phyloP scores from a whole-genome alignment of 805 yeast species.

The Nakazawaea ambrosiae region DNA sequence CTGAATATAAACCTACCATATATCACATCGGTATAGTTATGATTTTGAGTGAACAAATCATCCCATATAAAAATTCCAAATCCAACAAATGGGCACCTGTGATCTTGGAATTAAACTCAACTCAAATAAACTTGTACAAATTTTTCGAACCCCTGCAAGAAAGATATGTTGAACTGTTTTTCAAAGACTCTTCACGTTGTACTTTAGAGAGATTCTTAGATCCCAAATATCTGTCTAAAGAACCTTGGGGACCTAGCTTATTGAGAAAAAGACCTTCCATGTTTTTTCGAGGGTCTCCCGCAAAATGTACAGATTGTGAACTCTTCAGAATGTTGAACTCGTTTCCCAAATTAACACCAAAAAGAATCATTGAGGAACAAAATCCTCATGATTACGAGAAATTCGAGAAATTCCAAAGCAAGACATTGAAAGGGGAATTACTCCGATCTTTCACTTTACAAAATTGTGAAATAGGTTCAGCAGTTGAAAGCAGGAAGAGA shows the following conservation, averaged over 20 bases:
- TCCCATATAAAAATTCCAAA: not conserved
- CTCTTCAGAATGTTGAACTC: not conserved
- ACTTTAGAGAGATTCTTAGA: too few relatives aligned
- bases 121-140: conserved; percentile 6
- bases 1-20: not conserved
- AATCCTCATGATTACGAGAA: too few relatives aligned
- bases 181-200: too few relatives aligned
- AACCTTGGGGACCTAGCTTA: too few relatives aligned
- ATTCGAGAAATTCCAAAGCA: too few relatives aligned
- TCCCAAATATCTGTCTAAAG: too few relatives aligned
- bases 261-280: too few relatives aligned
- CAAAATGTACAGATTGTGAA: too few relatives aligned
- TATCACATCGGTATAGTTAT: conserved; percentile 3
- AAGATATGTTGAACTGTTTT: too few relatives aligned
- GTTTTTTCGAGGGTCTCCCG: too few relatives aligned
- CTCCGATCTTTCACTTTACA: conserved; percentile 5
- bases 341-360: not conserved
- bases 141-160: too few relatives aligned
- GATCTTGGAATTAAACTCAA: conserved; percentile 8
- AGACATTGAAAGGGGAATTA: not conserved
- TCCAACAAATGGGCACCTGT: conserved; percentile 3
- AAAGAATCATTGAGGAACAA: too few relatives aligned
- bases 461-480: conserved; percentile 6
- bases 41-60: not conserved
- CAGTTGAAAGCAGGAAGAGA: not conserved